Evolutionary conservation across 768 basidiomycete species (phyloP).

Genomic region (Phanerochaete carnosa): DNA sequence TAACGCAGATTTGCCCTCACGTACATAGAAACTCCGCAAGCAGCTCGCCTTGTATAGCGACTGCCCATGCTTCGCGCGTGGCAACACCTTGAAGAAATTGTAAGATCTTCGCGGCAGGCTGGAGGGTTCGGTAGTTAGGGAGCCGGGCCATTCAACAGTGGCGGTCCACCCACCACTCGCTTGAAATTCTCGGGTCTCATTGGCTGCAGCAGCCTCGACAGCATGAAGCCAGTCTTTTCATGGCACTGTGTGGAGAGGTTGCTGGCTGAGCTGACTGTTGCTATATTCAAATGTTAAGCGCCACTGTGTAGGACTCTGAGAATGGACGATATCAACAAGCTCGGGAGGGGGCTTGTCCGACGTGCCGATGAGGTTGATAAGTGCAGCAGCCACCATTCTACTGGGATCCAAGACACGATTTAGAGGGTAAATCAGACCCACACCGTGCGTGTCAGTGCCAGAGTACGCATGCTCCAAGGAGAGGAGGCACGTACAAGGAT

Average conservation of each 20-base stretch:
- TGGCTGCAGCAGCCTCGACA: background rate
- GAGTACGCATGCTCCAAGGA: too few relatives aligned
- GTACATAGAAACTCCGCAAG: background rate
- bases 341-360: background rate
- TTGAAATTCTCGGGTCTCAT: conserved; percentile 1
- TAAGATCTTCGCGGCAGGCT: conserved; percentile 15
- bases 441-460: too few relatives aligned
- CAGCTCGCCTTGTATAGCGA: background rate
- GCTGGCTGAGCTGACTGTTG: background rate
- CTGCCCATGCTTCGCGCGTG: background rate
- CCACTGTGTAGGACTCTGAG: conserved; percentile 12
- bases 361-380: conserved; percentile 3
- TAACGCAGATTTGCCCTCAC: background rate
- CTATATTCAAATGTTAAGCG: background rate
- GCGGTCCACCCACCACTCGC: conserved; percentile 8
- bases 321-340: conserved; percentile 17
- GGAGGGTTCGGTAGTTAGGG: too few relatives aligned
- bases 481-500: too few relatives aligned
- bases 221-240: conserved; percentile 4
- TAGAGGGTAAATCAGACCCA: too few relatives aligned
- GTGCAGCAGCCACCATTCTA: conserved; percentile 2
- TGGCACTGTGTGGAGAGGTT: background rate
- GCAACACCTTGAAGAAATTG: conserved; percentile 3
- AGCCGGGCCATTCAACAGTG: too few relatives aligned
- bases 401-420: conserved; percentile 12